Evolutionary conservation across 805 yeast genomes (phyloP), one percentile per base, ranked within the genome.

Genomic region (Kodamaea fukazawae): DNA sequence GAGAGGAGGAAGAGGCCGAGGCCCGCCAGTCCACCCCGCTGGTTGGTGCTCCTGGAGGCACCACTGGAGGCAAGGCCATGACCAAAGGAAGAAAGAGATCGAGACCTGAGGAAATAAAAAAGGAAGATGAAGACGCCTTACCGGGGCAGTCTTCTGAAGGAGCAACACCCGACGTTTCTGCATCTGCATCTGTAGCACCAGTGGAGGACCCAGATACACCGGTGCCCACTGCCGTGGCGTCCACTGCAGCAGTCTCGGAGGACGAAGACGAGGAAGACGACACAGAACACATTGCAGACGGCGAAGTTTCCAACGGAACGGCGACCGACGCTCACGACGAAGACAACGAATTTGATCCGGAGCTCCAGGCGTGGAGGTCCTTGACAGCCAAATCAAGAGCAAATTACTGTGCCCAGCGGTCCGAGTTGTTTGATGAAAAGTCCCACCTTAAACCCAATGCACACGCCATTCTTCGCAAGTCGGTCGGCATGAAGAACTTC

Each of bases 281-380:
- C n/a, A 13, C 38, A 12, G 38, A 33, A 23, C 30, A 32, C 20
- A 15, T 33, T 9, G 18, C 35, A 13, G 37, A 34, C 10, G 42
- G 34, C 12, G 29, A 16, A 4, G 15, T 33, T 2, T 17, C 13
- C 14, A 28, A 34, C 17, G 29, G 29, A 8, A 34, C 23, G 7
- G 32, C 32, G 23, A 29, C 28, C 18, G 33, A 26, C 7, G 71
- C 69, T 35, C 73, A 44, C 10, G 47, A 50, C 9, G 54, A 50
- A n/a, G 84, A 79, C 39, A 83, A 78, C 36, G 86, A 80, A 41
- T 76, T 76, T 41, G 96, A 86, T 54, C 72, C 85, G 26, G 96
- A 89, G 51, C 63, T 81, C 33, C 83, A 83, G 38, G 78, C 86
- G 1, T 90, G 97, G 97, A 83, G 84, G 50, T 76, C 77, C n/a